Evolutionary conservation across 495 filamentous ascomycete genomes (phyloP).

Genomic region (Aspergillus bertholletiae): DNA sequence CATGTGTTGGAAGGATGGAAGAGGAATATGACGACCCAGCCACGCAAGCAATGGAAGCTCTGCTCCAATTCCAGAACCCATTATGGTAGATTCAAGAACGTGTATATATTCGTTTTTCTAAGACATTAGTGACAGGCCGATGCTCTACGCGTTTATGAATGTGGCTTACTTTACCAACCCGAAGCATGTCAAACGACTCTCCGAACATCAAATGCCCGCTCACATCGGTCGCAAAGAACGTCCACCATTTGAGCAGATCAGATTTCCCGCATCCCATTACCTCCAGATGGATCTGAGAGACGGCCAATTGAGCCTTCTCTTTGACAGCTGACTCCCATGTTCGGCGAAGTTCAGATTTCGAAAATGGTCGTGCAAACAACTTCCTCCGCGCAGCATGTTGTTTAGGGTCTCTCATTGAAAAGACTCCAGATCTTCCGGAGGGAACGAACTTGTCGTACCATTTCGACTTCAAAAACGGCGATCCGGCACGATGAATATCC

Average conservation of each 20-base stretch:
- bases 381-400: conserved; percentile 23
- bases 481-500: conserved; percentile 32
- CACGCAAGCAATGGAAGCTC: conserved; percentile 14
- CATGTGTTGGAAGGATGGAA: conserved; percentile 16
- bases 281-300: conserved; percentile 24
- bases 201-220: conserved; percentile 48
- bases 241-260: conserved; percentile 47
- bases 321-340: conserved; percentile 17
- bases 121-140: not conserved
- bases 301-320: conserved; percentile 19
- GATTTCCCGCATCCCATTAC: conserved; percentile 14
- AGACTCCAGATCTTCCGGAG: conserved; percentile 12
- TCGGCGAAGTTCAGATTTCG: conserved; percentile 24
- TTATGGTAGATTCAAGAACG: conserved; percentile 17
- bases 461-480: conserved; percentile 6
- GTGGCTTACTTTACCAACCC: conserved; percentile 31
- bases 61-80: conserved; percentile 8
- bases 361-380: conserved; percentile 26
- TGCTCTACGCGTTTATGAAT: not conserved
- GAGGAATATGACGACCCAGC: conserved; percentile 12
- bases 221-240: conserved; percentile 46
- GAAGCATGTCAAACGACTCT: conserved; percentile 44
- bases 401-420: conserved; percentile 23
- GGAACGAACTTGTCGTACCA: conserved; percentile 14
- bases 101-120: conserved; percentile 30